Conservation (phyloP, 306 rosid species). For the Cicer judaicum region DNA sequence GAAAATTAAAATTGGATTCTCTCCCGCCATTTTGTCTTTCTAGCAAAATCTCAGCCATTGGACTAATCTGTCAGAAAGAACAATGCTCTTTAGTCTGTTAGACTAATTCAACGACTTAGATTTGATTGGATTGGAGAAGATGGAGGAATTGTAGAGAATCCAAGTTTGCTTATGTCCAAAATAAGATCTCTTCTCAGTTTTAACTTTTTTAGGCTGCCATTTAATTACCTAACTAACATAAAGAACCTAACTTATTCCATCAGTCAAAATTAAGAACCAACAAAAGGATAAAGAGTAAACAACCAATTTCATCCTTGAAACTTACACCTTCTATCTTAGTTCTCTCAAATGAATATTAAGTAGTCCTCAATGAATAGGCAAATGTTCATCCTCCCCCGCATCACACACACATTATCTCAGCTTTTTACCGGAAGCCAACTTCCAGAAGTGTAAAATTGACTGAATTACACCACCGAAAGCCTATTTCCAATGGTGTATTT, state of each 20-base stretch:
- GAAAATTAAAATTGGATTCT: neutral
- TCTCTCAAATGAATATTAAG: neutral
- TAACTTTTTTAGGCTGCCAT: neutral
- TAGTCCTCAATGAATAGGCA: too few relatives aligned
- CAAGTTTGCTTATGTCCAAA: neutral
- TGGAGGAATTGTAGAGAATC: neutral
- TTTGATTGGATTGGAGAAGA: neutral
- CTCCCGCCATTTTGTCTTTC: slow-evolving; percentile 4
- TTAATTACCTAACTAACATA: neutral
- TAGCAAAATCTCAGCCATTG: slow-evolving; percentile 4
- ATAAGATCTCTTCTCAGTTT: neutral
- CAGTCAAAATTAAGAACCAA: neutral
- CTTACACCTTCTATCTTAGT: neutral
- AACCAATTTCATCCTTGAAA: neutral
- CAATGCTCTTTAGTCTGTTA: neutral
- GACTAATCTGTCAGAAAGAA: neutral
- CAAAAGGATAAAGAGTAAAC: neutral
- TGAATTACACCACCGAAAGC: too few relatives aligned
- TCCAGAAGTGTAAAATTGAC: too few relatives aligned
- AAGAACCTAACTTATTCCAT: slow-evolving; percentile 6
- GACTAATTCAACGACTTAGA: neutral
- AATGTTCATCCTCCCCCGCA: too few relatives aligned
- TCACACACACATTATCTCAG: too few relatives aligned
- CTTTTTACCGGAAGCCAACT: too few relatives aligned
- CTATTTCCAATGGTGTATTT: too few relatives aligned